These are phyloP conservation scores for Biscutella auriculata DNA, from an alignment of 441 rosid genomes.

Conservation along the genomic window DNA sequence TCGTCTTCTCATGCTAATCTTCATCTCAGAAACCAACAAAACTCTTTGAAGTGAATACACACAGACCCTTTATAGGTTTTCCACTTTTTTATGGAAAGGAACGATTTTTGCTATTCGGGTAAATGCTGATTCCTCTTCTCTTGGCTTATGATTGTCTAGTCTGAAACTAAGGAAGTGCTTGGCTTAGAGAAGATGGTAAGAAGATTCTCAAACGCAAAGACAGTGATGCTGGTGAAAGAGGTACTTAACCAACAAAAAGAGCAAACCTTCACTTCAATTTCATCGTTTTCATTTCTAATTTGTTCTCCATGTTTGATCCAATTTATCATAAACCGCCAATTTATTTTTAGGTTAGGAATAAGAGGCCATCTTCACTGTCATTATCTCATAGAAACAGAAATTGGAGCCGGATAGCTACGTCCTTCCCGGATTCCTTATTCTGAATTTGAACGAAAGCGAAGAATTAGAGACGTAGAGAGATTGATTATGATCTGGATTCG, in stretches of 20 bases:
- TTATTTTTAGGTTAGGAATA: too few species aligned
- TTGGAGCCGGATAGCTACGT: constrained; percentile 14
- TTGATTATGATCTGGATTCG: constrained; percentile 30
- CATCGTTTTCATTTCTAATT: neutral
- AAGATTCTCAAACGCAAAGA: constrained; percentile 80
- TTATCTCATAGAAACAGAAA: constrained; percentile 21
- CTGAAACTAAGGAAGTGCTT: constrained; percentile 33
- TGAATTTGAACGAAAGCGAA: constrained; percentile 19
- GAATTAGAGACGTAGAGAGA: constrained; percentile 50
- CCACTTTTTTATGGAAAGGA: neutral
- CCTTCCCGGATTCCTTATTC: constrained; percentile 23
- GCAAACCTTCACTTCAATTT: neutral
- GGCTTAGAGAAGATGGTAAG: constrained; percentile 51
- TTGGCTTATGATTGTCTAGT: neutral
- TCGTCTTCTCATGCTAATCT: neutral
- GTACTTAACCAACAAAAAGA: too few species aligned
- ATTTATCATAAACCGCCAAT: too few species aligned
- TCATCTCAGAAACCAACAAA: neutral
- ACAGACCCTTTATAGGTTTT: neutral
- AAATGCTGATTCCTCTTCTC: neutral
- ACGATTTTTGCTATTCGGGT: constrained; percentile 4
- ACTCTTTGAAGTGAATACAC: neutral
- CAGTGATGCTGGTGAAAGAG: constrained; percentile 74
- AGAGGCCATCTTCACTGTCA: too few species aligned
- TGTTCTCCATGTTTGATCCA: neutral